Percentiles rank a stretch among this genome's conserved stretches.
phyloP scores from a whole-genome alignment of 345 rosid species.

The Acer campestre region DNA sequence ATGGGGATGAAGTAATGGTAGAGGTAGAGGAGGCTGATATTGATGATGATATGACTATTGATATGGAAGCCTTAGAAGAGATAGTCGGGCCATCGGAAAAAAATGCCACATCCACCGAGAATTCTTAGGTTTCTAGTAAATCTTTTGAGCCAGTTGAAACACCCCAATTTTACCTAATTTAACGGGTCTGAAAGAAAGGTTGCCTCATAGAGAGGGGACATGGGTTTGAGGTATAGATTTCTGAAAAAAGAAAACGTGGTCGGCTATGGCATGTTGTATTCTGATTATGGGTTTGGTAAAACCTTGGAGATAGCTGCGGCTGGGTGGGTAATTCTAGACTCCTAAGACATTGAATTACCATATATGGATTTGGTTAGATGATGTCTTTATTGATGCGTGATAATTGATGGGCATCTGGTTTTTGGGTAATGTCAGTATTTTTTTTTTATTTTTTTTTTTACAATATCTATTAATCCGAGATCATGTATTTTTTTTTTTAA shows the following conservation, averaged over 20 bases:
- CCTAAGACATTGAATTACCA: neutral
- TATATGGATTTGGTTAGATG: neutral
- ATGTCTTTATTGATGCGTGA: neutral
- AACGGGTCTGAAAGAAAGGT: neutral
- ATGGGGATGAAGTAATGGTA: slow-evolving; percentile 71
- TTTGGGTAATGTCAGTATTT: no score
- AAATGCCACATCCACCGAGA: slow-evolving; percentile 39
- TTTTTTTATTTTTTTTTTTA: no score
- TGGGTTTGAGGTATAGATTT: neutral
- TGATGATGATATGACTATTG: slow-evolving; percentile 66
- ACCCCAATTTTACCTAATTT: neutral
- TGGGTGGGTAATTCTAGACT: neutral
- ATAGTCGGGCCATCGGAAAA: slow-evolving; percentile 54
- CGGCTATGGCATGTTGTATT: slow-evolving; percentile 3
- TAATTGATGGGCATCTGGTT: neutral
- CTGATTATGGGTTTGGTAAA: slow-evolving; percentile 3
- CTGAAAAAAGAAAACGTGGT: neutral
- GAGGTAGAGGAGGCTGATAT: slow-evolving; percentile 72
- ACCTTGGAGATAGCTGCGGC: neutral
- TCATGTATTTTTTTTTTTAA: no score
- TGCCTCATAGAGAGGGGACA: neutral
- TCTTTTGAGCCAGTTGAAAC: neutral
- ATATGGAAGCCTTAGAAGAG: slow-evolving; percentile 65
- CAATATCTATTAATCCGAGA: no score
- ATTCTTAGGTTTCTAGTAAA: slow-evolving; percentile 33